Evolutionary conservation across 768 basidiomycete species (phyloP).

Genomic region (Hygrocybe punicea): DNA sequence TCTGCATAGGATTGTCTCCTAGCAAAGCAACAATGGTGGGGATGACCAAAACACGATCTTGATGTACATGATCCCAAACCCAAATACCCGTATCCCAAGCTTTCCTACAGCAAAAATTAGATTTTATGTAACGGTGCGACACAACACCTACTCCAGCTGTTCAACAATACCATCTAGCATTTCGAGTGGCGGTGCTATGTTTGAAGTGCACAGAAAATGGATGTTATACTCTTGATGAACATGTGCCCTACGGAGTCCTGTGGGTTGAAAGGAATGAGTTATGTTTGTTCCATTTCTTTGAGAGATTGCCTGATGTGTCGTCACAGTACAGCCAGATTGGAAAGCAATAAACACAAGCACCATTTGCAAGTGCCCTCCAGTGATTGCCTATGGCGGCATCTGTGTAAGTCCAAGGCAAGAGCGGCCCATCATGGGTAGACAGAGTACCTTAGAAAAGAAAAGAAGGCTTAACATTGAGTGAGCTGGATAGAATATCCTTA

Average conservation of each 20-base stretch:
- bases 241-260: conserved; percentile 34
- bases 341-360: conserved; percentile 27
- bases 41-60: conserved; percentile 32
- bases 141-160: conserved; percentile 30
- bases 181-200: conserved; percentile 40
- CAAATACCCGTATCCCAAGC: conserved; percentile 32
- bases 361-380: conserved; percentile 28
- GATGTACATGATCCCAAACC: conserved; percentile 34
- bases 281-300: conserved; percentile 48
- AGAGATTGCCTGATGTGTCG: conserved; percentile 43
- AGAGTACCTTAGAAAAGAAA: neutral
- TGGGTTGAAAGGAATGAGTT: conserved; percentile 39
- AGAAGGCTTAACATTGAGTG: neutral
- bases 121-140: no score
- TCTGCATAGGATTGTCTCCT: conserved; percentile 49
- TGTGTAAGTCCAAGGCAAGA: conserved; percentile 14
- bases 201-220: conserved; percentile 43
- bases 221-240: conserved; percentile 35
- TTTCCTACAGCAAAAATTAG: conserved; percentile 17
- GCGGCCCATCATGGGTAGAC: neutral
- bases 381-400: conserved; percentile 20
- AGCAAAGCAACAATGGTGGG: conserved; percentile 31
- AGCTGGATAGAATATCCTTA: conserved; percentile 1
- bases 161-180: conserved; percentile 41
- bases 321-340: conserved; percentile 45